Percentiles rank a stretch among this genome's conserved stretches.
These are phyloP conservation scores for Lecanicillium sp. DNA, from an alignment of 2,329 filamentous ascomycete genomes.

Conservation along the genomic window DNA sequence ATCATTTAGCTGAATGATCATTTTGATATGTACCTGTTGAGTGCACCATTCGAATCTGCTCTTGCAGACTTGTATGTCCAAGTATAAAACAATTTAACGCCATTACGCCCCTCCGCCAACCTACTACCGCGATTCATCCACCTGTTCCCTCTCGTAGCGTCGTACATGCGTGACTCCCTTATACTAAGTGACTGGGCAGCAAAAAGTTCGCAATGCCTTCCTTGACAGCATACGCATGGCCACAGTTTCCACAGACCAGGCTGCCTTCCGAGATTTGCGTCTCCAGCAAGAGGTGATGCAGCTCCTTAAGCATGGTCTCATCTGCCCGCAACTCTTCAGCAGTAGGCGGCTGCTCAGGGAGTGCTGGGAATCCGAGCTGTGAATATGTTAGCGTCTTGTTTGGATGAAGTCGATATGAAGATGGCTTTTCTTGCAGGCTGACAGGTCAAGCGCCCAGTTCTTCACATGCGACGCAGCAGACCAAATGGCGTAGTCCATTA, in stretches of 20 bases:
- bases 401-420: background rate
- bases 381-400: background rate
- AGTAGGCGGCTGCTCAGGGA: conserved; percentile 58
- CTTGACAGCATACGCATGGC: conserved; percentile 88
- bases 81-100: too few species aligned
- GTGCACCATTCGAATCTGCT: too few species aligned
- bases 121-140: too few species aligned
- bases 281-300: conserved; percentile 79
- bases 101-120: background rate
- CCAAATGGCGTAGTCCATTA: too few species aligned
- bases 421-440: background rate
- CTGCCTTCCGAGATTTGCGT: conserved; percentile 85
- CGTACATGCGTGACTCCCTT: conserved; percentile 11
- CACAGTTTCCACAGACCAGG: conserved; percentile 83
- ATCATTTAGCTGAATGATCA: too few species aligned
- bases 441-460: too few species aligned
- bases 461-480: too few species aligned
- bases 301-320: conserved; percentile 64
- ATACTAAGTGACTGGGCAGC: conserved; percentile 83
- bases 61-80: too few species aligned
- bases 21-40: too few species aligned
- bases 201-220: conserved; percentile 97
- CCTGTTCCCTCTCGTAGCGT: background rate
- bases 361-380: conserved; percentile 70
- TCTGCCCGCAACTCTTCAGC: conserved; percentile 55